These are phyloP conservation scores for Apiospora phragmitis DNA, from an alignment of 2,329 filamentous ascomycete genomes.

Conservation along the genomic window DNA sequence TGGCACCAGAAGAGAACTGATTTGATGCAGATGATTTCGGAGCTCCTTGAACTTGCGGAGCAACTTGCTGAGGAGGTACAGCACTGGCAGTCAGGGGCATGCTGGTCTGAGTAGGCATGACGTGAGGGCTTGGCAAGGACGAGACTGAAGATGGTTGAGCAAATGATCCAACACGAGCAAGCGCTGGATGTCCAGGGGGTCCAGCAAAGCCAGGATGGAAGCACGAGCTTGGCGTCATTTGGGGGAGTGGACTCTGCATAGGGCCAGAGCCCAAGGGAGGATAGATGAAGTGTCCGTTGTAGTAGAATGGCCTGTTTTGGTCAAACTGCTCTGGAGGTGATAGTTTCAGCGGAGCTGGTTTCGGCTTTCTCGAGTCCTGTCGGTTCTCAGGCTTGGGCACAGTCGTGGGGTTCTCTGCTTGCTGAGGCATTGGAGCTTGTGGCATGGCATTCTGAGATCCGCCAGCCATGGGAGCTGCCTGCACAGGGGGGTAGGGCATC, in stretches of 20 bases:
- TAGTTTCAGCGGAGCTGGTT: constrained; percentile 33
- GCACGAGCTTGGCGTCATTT: constrained; percentile 23
- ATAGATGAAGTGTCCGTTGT: constrained; percentile 47
- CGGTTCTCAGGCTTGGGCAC: constrained; percentile 21
- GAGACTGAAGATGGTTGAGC: constrained; percentile 18
- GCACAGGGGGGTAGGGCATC: not conserved
- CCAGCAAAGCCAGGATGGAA: constrained; percentile 22
- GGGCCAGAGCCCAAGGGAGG: constrained; percentile 26
- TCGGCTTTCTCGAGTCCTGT: constrained; percentile 30
- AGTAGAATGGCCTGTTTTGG: constrained; percentile 43
- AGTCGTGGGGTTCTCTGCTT: constrained; percentile 11
- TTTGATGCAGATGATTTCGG: constrained; percentile 19
- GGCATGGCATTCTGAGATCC: constrained; percentile 15
- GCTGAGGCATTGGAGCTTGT: not conserved
- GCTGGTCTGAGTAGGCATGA: constrained; percentile 11
- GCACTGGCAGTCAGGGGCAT: not conserved
- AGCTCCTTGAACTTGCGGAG: constrained; percentile 13
- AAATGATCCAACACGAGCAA: constrained; percentile 20
- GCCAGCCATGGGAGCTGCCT: constrained; percentile 12
- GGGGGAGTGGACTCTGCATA: constrained; percentile 17
- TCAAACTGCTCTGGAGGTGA: constrained; percentile 49
- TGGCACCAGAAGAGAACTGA: constrained; percentile 18
- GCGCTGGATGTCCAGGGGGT: constrained; percentile 19
- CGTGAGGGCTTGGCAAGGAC: constrained; percentile 18
- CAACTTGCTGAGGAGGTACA: not conserved